Evolutionary conservation across 306 rosid genomes (phyloP).

Genomic region (Quercus mongolica): DNA sequence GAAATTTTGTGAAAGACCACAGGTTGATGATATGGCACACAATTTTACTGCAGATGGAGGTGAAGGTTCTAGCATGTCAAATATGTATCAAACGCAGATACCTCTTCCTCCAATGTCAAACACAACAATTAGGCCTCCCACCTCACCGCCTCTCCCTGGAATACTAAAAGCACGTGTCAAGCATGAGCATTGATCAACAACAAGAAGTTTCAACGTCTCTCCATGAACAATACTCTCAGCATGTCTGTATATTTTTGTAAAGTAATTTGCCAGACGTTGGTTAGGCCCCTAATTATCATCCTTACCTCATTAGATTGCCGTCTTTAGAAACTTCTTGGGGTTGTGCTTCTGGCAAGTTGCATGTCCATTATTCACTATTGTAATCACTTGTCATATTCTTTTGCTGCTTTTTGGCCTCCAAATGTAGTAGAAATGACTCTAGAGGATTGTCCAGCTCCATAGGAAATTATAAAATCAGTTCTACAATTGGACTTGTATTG

Average conservation of each 20-base stretch:
- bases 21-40: conserved; percentile 38
- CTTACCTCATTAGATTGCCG: conserved; percentile 26
- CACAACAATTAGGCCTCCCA: conserved; percentile 59
- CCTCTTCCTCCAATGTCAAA: conserved; percentile 44
- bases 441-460: conserved; percentile 21
- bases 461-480: conserved; percentile 13
- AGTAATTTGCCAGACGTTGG: conserved; percentile 34
- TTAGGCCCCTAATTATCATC: conserved; percentile 22
- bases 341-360: conserved; percentile 29
- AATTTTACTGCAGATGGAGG: conserved; percentile 54
- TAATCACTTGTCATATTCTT: conserved; percentile 19
- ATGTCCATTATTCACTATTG: conserved; percentile 26
- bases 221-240: conserved; percentile 29
- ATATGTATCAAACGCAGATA: conserved; percentile 53
- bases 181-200: conserved; percentile 62
- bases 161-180: conserved; percentile 89
- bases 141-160: conserved; percentile 93
- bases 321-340: conserved; percentile 26
- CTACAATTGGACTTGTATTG: not conserved
- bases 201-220: conserved; percentile 11
- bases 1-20: conserved; percentile 71
- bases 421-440: conserved; percentile 24
- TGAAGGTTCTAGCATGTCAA: conserved; percentile 73
- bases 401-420: conserved; percentile 4
- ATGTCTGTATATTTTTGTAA: conserved; percentile 63